Evolutionary conservation across 768 basidiomycete species (phyloP), one percentile per base, ranked within the genome.

Genomic region (Boletus rubescentipes): DNA sequence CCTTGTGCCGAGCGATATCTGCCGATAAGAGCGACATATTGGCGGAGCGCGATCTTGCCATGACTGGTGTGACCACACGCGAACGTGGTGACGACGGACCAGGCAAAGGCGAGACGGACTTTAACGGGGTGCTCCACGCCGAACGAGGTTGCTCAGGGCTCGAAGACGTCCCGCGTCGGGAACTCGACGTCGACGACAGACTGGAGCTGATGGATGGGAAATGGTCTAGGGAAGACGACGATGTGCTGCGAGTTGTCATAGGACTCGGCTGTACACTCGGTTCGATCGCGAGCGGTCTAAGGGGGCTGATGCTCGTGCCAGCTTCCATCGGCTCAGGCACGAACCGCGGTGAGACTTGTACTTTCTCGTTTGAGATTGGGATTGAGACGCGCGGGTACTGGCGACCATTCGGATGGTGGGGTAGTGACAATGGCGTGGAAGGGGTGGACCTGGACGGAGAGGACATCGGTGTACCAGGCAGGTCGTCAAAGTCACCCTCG

Each of bases 241-340:
- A 62, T 21, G 55, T 32, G 55, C 48, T 58, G 14, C 52, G 52
- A 3, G 16, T 35, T 21, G 48, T 18, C 38, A 66, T 47, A 6
- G 60, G 53, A 26, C 48, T 49, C 1, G 59, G 47, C n/a, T 49
- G 57, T 12, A 49, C 3, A 15, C 53, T 47, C 5, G 59, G 21
- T 30, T 42, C 55, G 1, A 57, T 49, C 42, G 44, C 7, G 18
- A 54, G 30, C 23, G 59, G 57, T 52, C 41, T 52, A 9, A 68
- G 61, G 1, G 68, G 70, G 32, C 69, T 72, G 32, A 66, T 58
- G 52, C 63, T 71, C 29, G 65, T 60, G 7, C 79, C 80, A 0
- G 84, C 85, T 64, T 84, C 80, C 68, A 73, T 78, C 2, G 84
- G 77, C 64, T 87, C 84, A 1, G 74, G 77, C 10, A 69, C 61